Conservation (phyloP, 2,329 filamentous ascomycete species). For the Fusarium sp. region DNA sequence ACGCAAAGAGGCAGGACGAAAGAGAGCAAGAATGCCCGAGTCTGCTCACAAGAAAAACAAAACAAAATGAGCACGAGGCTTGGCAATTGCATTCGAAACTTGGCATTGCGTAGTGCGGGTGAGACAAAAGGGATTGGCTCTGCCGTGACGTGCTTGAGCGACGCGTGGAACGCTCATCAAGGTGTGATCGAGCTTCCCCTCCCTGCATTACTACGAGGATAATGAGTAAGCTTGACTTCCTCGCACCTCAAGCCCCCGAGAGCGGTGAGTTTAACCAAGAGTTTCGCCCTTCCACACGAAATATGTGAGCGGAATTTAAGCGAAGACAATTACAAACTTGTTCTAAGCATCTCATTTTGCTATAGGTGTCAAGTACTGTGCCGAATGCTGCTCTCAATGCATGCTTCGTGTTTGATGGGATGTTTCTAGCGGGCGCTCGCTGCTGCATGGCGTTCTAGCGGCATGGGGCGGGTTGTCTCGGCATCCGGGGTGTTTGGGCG, state of each 20-base stretch:
- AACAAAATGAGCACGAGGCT: neutral
- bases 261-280: neutral
- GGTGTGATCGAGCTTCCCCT: neutral
- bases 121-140: neutral
- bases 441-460: conserved; percentile 6
- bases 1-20: neutral
- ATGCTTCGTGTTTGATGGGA: neutral
- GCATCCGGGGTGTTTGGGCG: conserved; percentile 6
- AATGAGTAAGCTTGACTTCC: conserved; percentile 11
- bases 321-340: neutral
- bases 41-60: neutral
- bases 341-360: neutral
- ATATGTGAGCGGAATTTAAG: neutral
- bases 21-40: neutral
- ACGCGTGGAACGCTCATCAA: neutral
- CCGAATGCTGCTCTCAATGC: neutral
- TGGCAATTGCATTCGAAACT: neutral
- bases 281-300: neutral
- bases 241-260: neutral
- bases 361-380: neutral
- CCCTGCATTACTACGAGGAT: neutral
- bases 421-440: conserved; percentile 12
- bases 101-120: conserved; percentile 8
- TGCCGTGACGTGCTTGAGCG: neutral
- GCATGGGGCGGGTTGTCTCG: conserved; percentile 16